A percentile compares a stretch with the other conserved stretches of the same genome.
phyloP scores from a whole-genome alignment of 495 filamentous ascomycete genomes.

The Penicillium desertorum region DNA sequence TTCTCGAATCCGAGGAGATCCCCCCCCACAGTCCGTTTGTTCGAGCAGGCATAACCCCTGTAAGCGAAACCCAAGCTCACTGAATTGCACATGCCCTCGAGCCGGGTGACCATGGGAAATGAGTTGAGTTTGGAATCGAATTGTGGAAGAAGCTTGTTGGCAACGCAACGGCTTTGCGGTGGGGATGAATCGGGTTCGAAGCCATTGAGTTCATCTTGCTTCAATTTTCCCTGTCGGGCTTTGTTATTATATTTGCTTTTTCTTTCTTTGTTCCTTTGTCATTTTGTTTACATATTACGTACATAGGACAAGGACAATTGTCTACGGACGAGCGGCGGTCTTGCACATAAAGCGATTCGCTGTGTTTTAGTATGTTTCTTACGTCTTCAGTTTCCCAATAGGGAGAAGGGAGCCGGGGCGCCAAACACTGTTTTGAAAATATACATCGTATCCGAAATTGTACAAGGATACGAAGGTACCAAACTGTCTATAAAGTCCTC shows the following conservation, averaged over 20 bases:
- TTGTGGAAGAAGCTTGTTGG: constrained; percentile 27
- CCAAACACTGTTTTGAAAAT: neutral
- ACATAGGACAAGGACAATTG: neutral
- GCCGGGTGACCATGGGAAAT: constrained; percentile 16
- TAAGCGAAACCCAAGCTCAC: constrained; percentile 10
- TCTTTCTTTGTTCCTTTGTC: neutral
- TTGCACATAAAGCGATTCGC: neutral
- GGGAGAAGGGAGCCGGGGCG: neutral
- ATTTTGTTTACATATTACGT: neutral
- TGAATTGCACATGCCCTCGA: constrained; percentile 17
- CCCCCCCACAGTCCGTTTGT: constrained; percentile 22
- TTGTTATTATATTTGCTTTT: neutral
- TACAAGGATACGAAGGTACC: neutral
- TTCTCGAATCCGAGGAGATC: constrained; percentile 29
- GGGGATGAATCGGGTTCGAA: neutral
- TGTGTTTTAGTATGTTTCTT: too few relatives aligned
- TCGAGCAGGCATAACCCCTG: constrained; percentile 28
- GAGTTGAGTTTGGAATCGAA: constrained; percentile 14
- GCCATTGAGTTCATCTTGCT: neutral
- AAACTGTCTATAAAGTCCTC: neutral
- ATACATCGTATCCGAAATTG: neutral
- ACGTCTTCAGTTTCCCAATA: neutral
- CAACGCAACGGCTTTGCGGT: constrained; percentile 10
- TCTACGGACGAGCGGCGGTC: neutral
- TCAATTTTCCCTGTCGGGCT: neutral